Base-by-base conservation (phyloP, 176 grass and related monocot species). In the Eleusine indica region DNA sequence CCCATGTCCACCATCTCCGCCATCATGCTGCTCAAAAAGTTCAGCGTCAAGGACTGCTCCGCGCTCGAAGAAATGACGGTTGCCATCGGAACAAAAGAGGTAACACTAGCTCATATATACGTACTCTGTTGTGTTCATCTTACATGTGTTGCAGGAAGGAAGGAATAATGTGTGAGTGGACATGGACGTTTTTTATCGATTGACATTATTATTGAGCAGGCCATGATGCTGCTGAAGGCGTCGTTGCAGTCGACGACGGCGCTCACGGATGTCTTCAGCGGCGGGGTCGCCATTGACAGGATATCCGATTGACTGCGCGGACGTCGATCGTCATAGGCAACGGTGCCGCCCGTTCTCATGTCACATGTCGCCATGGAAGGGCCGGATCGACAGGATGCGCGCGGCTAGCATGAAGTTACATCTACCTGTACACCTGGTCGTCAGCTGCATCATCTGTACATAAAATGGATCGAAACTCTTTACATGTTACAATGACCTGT, bases 1-100 rank as follows among this genome's bases (percentile, higher is more conserved):
- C 91, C 94, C 68, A 88, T 94, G 89, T 94, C 94, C 42, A 94
- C 84, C 57, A 90, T 90, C 79, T 90, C 94, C 39, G 80, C 78
- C 74, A 82, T 94, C 61, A 84, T 74, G 76, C 85, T 97, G 58
- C 82, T 97, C 32, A 91, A 89, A 68, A 94, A 90, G 71, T 94
- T 91, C 46, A 25, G 73, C 14, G 49, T 94, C 37, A 89, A 81
- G 51, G 87, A 94, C 61, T 82, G 90, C 69, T 71, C 80, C 29
- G 19, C 74, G 1, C 2, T 97, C n/a, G 71, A 85, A 3, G 94
- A 93, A 69, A 40, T 71, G 68, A 92, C 72, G 32, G 91, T 87
- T 0, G 25, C 29, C 1, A 16, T 97, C 4, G 84, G 84, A 39
- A 61, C 53, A 0, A 56, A 81, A 68, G 70, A 97, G 89, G 86